A percentile compares a stretch with the other conserved stretches of the same genome.
These are phyloP conservation scores for Calycina herbarum DNA, from an alignment of 2,329 filamentous ascomycete genomes.

Conservation along the genomic window DNA sequence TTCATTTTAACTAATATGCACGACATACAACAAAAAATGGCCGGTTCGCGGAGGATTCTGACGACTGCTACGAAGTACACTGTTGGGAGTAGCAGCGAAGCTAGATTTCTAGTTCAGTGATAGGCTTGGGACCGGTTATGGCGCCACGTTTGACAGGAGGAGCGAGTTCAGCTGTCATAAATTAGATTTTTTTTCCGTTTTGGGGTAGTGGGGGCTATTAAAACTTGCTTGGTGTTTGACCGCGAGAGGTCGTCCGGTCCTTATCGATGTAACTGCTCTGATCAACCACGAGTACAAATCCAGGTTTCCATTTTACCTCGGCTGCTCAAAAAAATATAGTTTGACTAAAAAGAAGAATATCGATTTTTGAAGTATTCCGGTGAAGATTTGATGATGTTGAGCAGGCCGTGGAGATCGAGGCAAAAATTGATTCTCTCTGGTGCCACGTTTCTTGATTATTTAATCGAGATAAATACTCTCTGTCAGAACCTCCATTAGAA, in stretches of 20 bases:
- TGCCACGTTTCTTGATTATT: conserved; percentile 5
- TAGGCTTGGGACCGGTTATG: not conserved
- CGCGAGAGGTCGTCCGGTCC: not conserved
- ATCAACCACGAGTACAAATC: not conserved
- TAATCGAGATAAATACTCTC: not conserved
- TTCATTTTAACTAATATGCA: not conserved
- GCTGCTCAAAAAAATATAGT: too few relatives aligned
- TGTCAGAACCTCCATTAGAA: not conserved
- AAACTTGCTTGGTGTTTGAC: not conserved
- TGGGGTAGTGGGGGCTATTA: not conserved
- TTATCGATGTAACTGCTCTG: not conserved
- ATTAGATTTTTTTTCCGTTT: not conserved
- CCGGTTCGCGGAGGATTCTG: not conserved
- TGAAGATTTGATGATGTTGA: not conserved
- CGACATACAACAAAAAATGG: not conserved
- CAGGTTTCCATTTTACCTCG: too few relatives aligned
- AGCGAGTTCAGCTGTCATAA: not conserved
- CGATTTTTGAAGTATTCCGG: not conserved
- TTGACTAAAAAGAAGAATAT: too few relatives aligned
- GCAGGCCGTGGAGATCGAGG: not conserved
- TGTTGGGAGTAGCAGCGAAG: not conserved
- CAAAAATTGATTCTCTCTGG: not conserved
- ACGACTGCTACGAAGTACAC: conserved; percentile 3
- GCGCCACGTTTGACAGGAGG: not conserved
- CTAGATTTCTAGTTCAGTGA: conserved; percentile 1